These are phyloP conservation scores for Gymnopilus junonius DNA, from an alignment of 768 basidiomycete genomes.

Conservation along the genomic window DNA sequence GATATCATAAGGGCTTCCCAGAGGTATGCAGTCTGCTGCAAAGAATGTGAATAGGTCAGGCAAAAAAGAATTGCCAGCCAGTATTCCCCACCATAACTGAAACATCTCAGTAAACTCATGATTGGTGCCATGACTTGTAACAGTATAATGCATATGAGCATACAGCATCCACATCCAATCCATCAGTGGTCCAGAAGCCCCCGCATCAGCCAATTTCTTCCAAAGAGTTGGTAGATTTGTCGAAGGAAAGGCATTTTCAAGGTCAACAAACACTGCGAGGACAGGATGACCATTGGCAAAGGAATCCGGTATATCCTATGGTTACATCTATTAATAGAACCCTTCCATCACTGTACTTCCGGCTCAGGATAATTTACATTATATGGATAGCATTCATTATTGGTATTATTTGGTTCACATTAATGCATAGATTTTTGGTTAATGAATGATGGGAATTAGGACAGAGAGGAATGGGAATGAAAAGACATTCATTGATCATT, in stretches of 20 bases:
- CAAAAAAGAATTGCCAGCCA: neutral
- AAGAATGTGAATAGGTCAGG: constrained; percentile 2
- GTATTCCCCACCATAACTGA: neutral
- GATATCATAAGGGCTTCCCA: neutral
- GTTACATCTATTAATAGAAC: no score
- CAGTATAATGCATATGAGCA: constrained; percentile 7
- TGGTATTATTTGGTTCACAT: neutral
- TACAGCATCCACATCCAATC: constrained; percentile 18
- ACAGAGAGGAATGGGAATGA: neutral
- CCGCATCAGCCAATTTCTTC: constrained; percentile 7
- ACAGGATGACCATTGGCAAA: neutral
- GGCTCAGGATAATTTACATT: no score
- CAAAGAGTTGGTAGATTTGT: constrained; percentile 20
- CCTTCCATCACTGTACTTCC: no score
- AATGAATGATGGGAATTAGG: no score
- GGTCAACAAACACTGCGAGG: neutral
- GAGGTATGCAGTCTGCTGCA: neutral
- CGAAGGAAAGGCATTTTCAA: constrained; percentile 18
- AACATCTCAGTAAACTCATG: neutral
- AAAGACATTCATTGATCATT: neutral
- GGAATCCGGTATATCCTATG: no score
- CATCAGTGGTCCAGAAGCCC: constrained; percentile 6
- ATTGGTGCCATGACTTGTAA: neutral
- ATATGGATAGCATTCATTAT: no score
- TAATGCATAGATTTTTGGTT: neutral